phyloP scores from a whole-genome alignment of 2,329 filamentous ascomycete genomes.

The Metarhizium rileyi region DNA sequence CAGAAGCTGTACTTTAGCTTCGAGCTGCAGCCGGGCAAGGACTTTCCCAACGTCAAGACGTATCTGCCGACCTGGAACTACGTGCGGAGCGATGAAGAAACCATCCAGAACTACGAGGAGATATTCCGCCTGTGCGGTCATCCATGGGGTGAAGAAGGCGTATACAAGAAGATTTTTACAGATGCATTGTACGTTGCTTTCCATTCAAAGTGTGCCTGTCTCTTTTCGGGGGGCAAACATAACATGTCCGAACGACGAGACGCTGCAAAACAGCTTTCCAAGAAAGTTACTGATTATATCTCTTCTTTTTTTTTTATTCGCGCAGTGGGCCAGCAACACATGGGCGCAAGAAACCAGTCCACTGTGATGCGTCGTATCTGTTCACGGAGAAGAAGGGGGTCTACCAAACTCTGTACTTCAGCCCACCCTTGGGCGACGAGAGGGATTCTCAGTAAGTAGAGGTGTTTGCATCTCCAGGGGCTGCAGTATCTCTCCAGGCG shows the following conservation, averaged over 20 bases:
- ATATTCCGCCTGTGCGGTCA: slow-evolving; percentile 5
- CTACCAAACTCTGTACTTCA: slow-evolving; percentile 10
- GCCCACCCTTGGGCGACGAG: slow-evolving; percentile 2
- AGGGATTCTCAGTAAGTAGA: too few species aligned
- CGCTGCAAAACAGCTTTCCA: background rate
- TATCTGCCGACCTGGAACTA: slow-evolving; percentile 11
- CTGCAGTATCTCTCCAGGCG: too few species aligned
- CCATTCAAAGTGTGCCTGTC: background rate
- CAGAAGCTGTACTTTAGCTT: slow-evolving; percentile 10
- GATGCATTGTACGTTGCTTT: slow-evolving; percentile 7
- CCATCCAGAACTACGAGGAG: slow-evolving; percentile 9
- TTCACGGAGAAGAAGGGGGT: slow-evolving; percentile 7
- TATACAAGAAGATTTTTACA: slow-evolving; percentile 6
- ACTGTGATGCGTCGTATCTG: slow-evolving; percentile 8
- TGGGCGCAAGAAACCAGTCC: slow-evolving; percentile 3
- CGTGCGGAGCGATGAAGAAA: slow-evolving; percentile 9
- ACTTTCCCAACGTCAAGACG: slow-evolving; percentile 9
- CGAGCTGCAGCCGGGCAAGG: slow-evolving; percentile 6
- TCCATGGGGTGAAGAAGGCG: slow-evolving; percentile 7
- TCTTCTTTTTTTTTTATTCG: too few species aligned
- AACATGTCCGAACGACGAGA: too few species aligned
- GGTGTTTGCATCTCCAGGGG: too few species aligned
- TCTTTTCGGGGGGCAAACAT: too few species aligned
- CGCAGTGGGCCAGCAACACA: slow-evolving; percentile 4
- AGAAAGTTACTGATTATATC: background rate